phyloP scores from a whole-genome alignment of 306 rosid species.

The Canavalia ensiformis region DNA sequence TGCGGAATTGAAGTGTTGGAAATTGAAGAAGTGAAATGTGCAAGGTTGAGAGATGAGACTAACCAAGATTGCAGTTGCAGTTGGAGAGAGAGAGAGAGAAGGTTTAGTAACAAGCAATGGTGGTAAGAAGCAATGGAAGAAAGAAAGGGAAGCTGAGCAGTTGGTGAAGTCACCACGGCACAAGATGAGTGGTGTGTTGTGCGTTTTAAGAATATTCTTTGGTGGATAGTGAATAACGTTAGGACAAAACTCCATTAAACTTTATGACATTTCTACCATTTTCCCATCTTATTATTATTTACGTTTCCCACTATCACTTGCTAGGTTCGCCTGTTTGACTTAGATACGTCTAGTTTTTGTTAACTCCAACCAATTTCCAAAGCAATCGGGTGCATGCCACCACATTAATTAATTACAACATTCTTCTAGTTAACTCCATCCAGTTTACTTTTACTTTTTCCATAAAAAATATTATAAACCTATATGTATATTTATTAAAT shows the following conservation, averaged over 20 bases:
- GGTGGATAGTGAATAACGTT: slow-evolving; percentile 39
- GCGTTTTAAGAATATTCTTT: slow-evolving; percentile 48
- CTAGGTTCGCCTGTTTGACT: too few relatives aligned
- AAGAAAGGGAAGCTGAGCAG: not conserved
- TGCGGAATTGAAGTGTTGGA: not conserved
- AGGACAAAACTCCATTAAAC: slow-evolving; percentile 41
- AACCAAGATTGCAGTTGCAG: not conserved
- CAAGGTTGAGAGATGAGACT: too few relatives aligned
- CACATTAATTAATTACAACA: too few relatives aligned
- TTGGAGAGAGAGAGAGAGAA: not conserved
- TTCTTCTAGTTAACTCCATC: too few relatives aligned
- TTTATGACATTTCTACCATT: not conserved
- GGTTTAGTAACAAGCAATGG: not conserved
- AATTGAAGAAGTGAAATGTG: not conserved
- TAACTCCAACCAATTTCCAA: slow-evolving; percentile 14
- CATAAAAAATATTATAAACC: too few relatives aligned
- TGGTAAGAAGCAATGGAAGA: not conserved
- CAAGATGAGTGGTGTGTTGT: not conserved
- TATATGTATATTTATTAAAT: too few relatives aligned
- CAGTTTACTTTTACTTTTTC: too few relatives aligned
- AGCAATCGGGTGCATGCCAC: not conserved
- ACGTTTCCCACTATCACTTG: too few relatives aligned
- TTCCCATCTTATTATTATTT: too few relatives aligned
- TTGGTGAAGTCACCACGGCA: slow-evolving; percentile 49
- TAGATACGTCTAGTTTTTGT: not conserved